Evolutionary conservation across 164 flowering plant species (phyloP), one percentile per base, ranked within the genome.

Genomic region (Platanus orientalis): DNA sequence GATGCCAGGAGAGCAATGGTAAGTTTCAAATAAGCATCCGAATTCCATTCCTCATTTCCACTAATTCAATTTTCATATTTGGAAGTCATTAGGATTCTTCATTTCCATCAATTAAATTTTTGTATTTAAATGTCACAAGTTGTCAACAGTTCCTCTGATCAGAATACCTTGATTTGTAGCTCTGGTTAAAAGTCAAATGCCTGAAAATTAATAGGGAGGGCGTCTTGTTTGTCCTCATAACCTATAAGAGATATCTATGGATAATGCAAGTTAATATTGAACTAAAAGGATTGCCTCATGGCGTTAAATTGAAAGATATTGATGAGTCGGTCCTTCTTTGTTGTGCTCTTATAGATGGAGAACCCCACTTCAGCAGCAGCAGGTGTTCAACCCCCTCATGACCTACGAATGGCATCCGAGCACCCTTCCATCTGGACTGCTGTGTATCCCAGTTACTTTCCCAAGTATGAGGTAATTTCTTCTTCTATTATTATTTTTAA

Each of bases 1-100:
- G 55, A 63, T 28, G 63, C 71, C 58, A 77, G 61, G 70, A 79
- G 65, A 71, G 61, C 71, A 56, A 62, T 67, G 84, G 87, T 86
- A 83, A 69, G n/a, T 58, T 14, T 20, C 51, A 28, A 34, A 1
- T 20, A 29, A 44, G 14, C n/a, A 7, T 42, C 19, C 27, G 12
- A 54, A 23, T 13, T n/a, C n/a, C 49, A 19, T 45, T 45, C 19
- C 16, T 17, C 19, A 2, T 45, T 14, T 45, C 49, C 20, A 45
- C 4, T 19, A 45, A 45, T 5, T 17, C 20, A 45, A 45, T 45
- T 45, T 45, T 1, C 49, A 45, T 16, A 16, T 19, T n/a, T n/a
- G 16, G 42, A 12, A 0, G 20, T n/a, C n/a, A n/a, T n/a, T n/a
- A 16, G 20, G 49, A 45, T 19, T n/a, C n/a, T n/a, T n/a, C n/a